phyloP scores from a whole-genome alignment of 345 rosid species.

The Syzygium grande region DNA sequence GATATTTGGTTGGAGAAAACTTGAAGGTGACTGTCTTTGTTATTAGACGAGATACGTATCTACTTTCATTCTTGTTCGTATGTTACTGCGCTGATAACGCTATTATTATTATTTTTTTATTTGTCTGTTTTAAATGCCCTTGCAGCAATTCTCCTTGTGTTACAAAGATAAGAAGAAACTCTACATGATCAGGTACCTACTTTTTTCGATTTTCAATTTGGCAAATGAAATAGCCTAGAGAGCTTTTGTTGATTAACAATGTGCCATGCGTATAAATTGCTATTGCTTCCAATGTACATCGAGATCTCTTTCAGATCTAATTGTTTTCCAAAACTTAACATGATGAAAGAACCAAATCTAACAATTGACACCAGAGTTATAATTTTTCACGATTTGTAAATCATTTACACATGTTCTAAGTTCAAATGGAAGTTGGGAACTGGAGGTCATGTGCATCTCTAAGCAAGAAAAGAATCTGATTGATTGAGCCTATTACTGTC shows the following conservation, averaged over 20 bases:
- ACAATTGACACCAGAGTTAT: neutral
- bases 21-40: neutral
- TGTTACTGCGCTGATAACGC: neutral
- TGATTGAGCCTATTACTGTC: neutral
- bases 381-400: neutral
- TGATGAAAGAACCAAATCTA: neutral
- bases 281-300: neutral
- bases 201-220: neutral
- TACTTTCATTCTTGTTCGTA: neutral
- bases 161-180: neutral
- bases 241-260: neutral
- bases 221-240: neutral
- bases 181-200: neutral
- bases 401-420: neutral
- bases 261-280: neutral
- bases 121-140: neutral
- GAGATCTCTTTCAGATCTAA: neutral
- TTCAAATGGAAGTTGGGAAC: neutral
- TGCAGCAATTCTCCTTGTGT: neutral
- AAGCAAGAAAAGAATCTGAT: neutral
- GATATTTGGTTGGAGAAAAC: neutral
- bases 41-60: neutral
- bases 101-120: neutral
- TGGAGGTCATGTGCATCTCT: neutral
- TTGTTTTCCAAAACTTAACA: neutral